Percentiles rank a stretch among this genome's conserved stretches.
These are phyloP conservation scores for Suhomyces sp. DNA, from an alignment of 805 yeast genomes.

Conservation along the genomic window DNA sequence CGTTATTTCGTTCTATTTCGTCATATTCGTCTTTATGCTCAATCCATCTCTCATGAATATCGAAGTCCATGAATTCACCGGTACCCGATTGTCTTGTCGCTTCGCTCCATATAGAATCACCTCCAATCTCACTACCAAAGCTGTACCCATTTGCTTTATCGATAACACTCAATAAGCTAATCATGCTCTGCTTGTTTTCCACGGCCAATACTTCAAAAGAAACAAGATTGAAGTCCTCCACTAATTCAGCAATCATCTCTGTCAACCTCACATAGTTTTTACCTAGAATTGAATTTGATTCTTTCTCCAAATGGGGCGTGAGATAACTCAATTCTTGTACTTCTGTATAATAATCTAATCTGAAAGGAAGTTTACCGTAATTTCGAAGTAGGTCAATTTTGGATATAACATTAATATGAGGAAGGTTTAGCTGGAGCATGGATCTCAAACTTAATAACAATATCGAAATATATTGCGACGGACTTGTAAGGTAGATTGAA, in stretches of 20 bases:
- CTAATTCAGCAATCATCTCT: slow-evolving; percentile 73
- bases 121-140: slow-evolving; percentile 94
- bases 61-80: slow-evolving; percentile 49
- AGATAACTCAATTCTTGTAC: slow-evolving; percentile 78
- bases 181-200: slow-evolving; percentile 92
- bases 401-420: slow-evolving; percentile 89
- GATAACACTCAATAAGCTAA: slow-evolving; percentile 66
- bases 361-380: slow-evolving; percentile 81
- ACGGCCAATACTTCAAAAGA: slow-evolving; percentile 86
- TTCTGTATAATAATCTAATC: slow-evolving; percentile 83
- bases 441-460: slow-evolving; percentile 78
- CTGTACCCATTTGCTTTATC: slow-evolving; percentile 94
- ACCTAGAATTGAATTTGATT: slow-evolving; percentile 64
- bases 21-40: slow-evolving; percentile 81
- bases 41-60: slow-evolving; percentile 94
- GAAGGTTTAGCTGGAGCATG: slow-evolving; percentile 89
- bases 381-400: slow-evolving; percentile 79
- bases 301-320: slow-evolving; percentile 66
- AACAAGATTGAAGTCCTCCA: slow-evolving; percentile 83
- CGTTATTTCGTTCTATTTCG: slow-evolving; percentile 39
- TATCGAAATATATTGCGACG: slow-evolving; percentile 85
- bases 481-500: slow-evolving; percentile 74
- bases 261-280: slow-evolving; percentile 65
- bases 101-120: slow-evolving; percentile 98
- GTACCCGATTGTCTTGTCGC: slow-evolving; percentile 78